Conservation (phyloP, 2,329 filamentous ascomycete species). For the Alternaria arbusti region DNA sequence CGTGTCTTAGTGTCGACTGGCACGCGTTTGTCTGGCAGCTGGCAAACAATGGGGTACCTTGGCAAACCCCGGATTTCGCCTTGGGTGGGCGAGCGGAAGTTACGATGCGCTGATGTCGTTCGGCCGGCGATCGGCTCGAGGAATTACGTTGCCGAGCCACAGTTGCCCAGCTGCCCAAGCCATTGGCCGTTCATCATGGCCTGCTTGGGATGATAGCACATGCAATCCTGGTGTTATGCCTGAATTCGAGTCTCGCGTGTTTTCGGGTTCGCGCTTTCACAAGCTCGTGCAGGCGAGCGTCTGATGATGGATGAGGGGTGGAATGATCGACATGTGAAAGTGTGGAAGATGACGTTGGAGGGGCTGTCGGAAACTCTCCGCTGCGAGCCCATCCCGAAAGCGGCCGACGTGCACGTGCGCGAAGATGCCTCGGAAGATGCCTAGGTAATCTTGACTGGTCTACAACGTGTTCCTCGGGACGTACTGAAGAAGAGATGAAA, state of each 20-base stretch:
- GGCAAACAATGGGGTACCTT: conserved; percentile 8
- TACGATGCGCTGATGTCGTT: conserved; percentile 28
- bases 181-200: conserved; percentile 1
- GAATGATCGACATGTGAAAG: conserved; percentile 37
- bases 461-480: not conserved
- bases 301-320: conserved; percentile 11
- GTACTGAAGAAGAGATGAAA: conserved; percentile 14
- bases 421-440: conserved; percentile 21
- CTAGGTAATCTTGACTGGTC: not conserved
- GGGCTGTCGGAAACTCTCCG: conserved; percentile 30
- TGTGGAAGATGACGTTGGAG: conserved; percentile 36
- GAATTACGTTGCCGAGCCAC: conserved; percentile 18
- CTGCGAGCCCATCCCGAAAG: conserved; percentile 21
- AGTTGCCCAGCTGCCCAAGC: not conserved
- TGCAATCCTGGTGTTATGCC: not conserved
- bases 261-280: conserved; percentile 10
- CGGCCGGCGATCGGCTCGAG: conserved; percentile 40
- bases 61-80: conserved; percentile 37
- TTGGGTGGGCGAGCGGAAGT: conserved; percentile 46
- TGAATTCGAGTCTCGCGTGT: not conserved
- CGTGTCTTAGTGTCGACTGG: conserved; percentile 17
- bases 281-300: conserved; percentile 20
- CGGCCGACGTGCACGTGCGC: conserved; percentile 30
- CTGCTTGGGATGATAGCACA: not conserved
- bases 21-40: conserved; percentile 23